Conservation (phyloP, 352 stramenopile species). For the Globisporangium spiculum region DNA sequence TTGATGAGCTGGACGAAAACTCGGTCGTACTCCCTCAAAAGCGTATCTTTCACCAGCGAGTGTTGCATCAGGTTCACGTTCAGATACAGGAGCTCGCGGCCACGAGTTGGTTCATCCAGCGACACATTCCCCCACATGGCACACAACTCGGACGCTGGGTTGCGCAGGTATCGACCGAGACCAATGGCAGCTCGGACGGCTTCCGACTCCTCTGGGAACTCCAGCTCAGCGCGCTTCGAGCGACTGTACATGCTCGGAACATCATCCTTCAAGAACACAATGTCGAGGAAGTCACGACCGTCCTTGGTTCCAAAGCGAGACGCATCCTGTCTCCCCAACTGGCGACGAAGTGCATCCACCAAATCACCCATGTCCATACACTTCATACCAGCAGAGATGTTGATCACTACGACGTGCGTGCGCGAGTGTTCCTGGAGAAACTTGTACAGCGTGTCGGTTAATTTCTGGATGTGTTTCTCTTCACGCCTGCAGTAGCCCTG, state of each 20-base stretch:
- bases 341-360: conserved; percentile 75
- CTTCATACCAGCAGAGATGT: conserved; percentile 87
- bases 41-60: conserved; percentile 80
- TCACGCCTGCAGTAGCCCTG: conserved; percentile 81
- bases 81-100: conserved; percentile 79
- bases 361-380: conserved; percentile 89
- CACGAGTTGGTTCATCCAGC: conserved; percentile 73
- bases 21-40: conserved; percentile 84
- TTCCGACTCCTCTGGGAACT: conserved; percentile 85
- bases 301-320: conserved; percentile 72
- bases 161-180: conserved; percentile 79
- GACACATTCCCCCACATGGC: conserved; percentile 85
- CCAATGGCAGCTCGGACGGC: conserved; percentile 74
- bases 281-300: conserved; percentile 82
- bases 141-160: conserved; percentile 80
- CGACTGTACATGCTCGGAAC: conserved; percentile 86
- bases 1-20: conserved; percentile 85
- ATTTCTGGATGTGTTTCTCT: conserved; percentile 64
- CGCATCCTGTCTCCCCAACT: conserved; percentile 68
- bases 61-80: conserved; percentile 87
- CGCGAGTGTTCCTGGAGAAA: conserved; percentile 81
- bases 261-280: conserved; percentile 88
- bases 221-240: conserved; percentile 77
- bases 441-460: conserved; percentile 75
- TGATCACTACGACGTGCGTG: conserved; percentile 86